Evolutionary conservation across 306 rosid species (phyloP).

Genomic region (Rosa rugosa): DNA sequence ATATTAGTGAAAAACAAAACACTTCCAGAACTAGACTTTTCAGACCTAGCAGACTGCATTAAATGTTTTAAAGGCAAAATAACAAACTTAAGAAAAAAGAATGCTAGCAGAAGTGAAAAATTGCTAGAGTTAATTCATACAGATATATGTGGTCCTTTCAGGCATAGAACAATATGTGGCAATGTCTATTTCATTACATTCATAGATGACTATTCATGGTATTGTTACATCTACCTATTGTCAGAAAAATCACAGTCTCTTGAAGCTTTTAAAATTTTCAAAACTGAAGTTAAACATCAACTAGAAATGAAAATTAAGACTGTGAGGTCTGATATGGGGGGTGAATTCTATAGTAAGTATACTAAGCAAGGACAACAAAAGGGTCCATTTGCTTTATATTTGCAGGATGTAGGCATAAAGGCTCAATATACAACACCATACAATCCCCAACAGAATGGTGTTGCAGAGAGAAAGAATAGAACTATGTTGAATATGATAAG

Average conservation of each 20-base stretch:
- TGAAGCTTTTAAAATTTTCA: background rate
- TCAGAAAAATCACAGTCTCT: background rate
- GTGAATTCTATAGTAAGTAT: no score
- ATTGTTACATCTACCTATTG: background rate
- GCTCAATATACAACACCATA: background rate
- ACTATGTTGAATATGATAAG: background rate
- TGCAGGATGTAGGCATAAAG: background rate
- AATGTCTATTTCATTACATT: background rate
- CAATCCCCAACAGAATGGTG: background rate
- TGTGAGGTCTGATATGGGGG: background rate
- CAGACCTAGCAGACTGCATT: background rate
- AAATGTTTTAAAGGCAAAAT: background rate
- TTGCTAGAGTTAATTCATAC: background rate
- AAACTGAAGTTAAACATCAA: constrained; percentile 6
- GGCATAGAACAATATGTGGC: background rate
- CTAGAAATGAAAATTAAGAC: background rate
- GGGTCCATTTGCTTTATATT: background rate
- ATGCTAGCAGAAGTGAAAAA: background rate
- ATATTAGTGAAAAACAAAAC: background rate
- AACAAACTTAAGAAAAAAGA: background rate
- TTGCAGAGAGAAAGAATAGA: background rate
- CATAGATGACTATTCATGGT: background rate
- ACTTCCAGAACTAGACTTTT: background rate
- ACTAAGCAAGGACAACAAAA: no score
- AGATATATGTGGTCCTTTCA: background rate